A percentile compares a stretch with the other conserved stretches of the same genome.
Evolutionary conservation across 2,329 filamentous ascomycete genomes (phyloP).

Genomic region (Chaetomiaceae sp.): DNA sequence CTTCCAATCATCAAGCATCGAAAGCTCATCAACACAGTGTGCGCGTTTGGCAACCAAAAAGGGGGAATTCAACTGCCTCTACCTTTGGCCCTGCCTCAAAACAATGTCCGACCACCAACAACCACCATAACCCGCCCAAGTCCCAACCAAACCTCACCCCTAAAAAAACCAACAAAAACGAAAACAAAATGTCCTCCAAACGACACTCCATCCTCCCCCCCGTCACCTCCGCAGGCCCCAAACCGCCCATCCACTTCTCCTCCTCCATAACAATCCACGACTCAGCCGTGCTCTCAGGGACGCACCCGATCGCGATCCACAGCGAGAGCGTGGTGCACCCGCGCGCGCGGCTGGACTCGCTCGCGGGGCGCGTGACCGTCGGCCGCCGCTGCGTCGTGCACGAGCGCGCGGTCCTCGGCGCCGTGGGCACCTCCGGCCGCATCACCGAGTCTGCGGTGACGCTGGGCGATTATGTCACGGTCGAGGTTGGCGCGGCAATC

Average conservation of each 20-base stretch:
- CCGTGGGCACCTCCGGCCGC: constrained; percentile 25
- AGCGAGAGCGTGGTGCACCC: constrained; percentile 82
- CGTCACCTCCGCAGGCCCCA: constrained; percentile 50
- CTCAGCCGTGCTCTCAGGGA: constrained; percentile 60
- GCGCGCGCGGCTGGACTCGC: constrained; percentile 72
- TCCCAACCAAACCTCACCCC: not conserved
- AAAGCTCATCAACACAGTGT: no score
- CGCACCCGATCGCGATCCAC: constrained; percentile 72
- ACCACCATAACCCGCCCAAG: not conserved
- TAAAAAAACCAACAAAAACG: not conserved
- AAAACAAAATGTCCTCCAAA: constrained; percentile 43
- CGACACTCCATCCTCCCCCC: constrained; percentile 54
- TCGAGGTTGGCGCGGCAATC: constrained; percentile 57
- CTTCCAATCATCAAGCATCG: no score
- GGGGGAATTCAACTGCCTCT: no score
- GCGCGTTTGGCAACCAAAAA: no score
- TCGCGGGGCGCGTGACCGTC: constrained; percentile 71
- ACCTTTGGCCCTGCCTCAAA: no score
- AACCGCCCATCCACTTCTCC: constrained; percentile 58
- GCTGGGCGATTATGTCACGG: constrained; percentile 55
- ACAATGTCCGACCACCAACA: not conserved
- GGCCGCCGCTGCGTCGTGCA: constrained; percentile 78
- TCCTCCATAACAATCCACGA: constrained; percentile 58
- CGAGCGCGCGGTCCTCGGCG: constrained; percentile 60
- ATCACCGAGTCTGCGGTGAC: constrained; percentile 44